Evolutionary conservation across 306 rosid species (phyloP).

Genomic region (Prunus mira): DNA sequence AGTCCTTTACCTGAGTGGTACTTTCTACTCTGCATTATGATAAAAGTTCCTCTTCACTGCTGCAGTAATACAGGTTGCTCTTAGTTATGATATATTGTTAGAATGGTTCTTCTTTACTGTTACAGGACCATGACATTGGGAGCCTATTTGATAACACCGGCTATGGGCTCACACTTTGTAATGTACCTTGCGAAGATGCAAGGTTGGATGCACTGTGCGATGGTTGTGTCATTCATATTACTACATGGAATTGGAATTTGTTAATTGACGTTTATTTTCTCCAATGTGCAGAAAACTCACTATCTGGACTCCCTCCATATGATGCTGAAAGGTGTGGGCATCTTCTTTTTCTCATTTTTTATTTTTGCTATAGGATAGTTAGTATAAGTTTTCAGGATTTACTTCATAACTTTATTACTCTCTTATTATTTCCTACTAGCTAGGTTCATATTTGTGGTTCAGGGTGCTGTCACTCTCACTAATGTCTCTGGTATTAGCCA

Average conservation of each 20-base stretch:
- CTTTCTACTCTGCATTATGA: conserved; percentile 13
- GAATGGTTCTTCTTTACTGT: conserved; percentile 8
- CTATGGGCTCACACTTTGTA: conserved; percentile 76
- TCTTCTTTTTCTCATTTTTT: background rate
- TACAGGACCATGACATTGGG: conserved; percentile 67
- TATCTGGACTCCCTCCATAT: conserved; percentile 49
- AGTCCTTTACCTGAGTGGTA: conserved; percentile 91
- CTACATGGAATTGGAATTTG: background rate
- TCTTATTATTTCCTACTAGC: conserved; percentile 38
- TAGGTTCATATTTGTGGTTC: conserved; percentile 87
- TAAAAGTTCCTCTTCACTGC: conserved; percentile 19
- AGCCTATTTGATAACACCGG: conserved; percentile 81
- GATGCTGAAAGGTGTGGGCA: conserved; percentile 69
- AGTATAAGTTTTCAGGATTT: conserved; percentile 8
- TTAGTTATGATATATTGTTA: too few relatives aligned
- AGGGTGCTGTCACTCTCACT: conserved; percentile 60
- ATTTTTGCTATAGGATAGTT: conserved; percentile 3
- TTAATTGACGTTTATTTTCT: background rate
- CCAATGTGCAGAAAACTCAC: conserved; percentile 58
- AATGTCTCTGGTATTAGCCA: conserved; percentile 35
- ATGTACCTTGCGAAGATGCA: conserved; percentile 92
- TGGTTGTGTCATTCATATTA: background rate
- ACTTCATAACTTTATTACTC: conserved; percentile 16
- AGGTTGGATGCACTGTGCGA: conserved; percentile 41
- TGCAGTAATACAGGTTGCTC: conserved; percentile 22